Evolutionary conservation across 495 filamentous ascomycete genomes (phyloP).

Genomic region (Talaromyces proteolyticus): DNA sequence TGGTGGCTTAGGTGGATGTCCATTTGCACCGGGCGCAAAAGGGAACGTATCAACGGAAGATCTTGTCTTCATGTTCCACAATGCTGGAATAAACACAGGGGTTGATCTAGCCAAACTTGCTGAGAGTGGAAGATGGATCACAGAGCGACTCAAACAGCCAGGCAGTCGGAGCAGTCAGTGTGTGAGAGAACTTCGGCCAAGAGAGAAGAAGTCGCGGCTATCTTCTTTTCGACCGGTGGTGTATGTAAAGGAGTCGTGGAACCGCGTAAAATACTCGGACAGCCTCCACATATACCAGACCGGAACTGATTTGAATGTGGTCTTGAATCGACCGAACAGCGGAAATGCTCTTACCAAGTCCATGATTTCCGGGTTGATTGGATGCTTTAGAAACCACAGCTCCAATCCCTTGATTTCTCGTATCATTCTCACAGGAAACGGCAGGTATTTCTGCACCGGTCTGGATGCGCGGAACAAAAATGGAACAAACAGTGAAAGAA

Average conservation of each 20-base stretch:
- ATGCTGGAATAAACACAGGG: conserved; percentile 30
- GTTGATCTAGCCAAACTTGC: conserved; percentile 26
- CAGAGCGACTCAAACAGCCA: conserved; percentile 13
- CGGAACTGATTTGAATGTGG: conserved; percentile 22
- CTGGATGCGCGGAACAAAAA: conserved; percentile 25
- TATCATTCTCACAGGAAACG: conserved; percentile 24
- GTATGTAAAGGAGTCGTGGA: background rate
- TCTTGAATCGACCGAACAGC: conserved; percentile 24
- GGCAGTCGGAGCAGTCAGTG: background rate
- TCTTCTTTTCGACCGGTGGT: background rate
- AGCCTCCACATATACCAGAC: conserved; percentile 13
- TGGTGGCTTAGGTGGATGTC: conserved; percentile 39
- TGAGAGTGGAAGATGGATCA: conserved; percentile 34
- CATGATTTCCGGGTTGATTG: conserved; percentile 22
- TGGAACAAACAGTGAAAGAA: conserved; percentile 9
- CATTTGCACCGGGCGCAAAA: conserved; percentile 39
- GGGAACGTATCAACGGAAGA: conserved; percentile 40
- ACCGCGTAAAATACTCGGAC: background rate
- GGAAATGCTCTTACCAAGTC: conserved; percentile 26
- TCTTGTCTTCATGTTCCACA: conserved; percentile 34
- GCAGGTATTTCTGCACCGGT: conserved; percentile 37
- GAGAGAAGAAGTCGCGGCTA: background rate
- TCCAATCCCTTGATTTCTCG: conserved; percentile 18
- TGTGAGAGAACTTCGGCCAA: conserved; percentile 15
- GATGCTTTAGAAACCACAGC: conserved; percentile 12